Percentiles rank a stretch among this genome's conserved stretches.
Conservation (phyloP, 208 protist species). For the Trypanosoma brucei region DNA sequence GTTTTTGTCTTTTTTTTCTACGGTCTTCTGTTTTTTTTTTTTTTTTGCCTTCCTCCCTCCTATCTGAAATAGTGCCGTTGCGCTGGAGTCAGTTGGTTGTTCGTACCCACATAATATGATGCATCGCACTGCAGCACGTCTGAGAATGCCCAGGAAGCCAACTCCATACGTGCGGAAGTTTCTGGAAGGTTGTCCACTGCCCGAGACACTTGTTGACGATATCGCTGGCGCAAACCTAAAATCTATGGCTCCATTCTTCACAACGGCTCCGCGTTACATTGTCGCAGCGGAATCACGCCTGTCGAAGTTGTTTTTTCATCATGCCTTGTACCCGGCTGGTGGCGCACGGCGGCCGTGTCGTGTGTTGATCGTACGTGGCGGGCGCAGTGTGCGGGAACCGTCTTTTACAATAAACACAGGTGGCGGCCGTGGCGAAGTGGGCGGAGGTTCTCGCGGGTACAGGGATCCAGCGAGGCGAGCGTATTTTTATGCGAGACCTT, state of each 20-base stretch:
- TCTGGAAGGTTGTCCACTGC: constrained; percentile 61
- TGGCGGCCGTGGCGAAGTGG: neutral
- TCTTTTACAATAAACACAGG: neutral
- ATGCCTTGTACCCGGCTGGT: constrained; percentile 68
- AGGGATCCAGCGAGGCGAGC: constrained; percentile 26
- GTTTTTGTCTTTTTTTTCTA: no score
- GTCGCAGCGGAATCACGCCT: constrained; percentile 54
- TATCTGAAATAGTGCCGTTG: no score
- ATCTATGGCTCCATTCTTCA: constrained; percentile 44
- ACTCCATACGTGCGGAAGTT: constrained; percentile 62
- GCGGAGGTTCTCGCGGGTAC: neutral
- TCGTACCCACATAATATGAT: constrained; percentile 12
- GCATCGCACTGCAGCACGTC: constrained; percentile 1
- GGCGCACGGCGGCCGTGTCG: constrained; percentile 64
- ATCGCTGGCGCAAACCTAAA: constrained; percentile 69
- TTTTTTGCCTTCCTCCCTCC: no score
- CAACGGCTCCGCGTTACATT: constrained; percentile 64
- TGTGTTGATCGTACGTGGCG: constrained; percentile 60
- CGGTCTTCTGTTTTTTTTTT: no score
- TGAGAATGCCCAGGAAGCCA: constrained; percentile 24
- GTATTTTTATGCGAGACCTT: constrained; percentile 26
- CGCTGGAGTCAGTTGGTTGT: neutral
- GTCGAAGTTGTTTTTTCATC: constrained; percentile 76
- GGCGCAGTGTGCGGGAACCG: constrained; percentile 33
- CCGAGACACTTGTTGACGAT: constrained; percentile 60